Evolutionary conservation across 371 early-diverging fungal species (phyloP), one percentile per base, ranked within the genome.

Genomic region (Dipsacomyces acuminosporus): DNA sequence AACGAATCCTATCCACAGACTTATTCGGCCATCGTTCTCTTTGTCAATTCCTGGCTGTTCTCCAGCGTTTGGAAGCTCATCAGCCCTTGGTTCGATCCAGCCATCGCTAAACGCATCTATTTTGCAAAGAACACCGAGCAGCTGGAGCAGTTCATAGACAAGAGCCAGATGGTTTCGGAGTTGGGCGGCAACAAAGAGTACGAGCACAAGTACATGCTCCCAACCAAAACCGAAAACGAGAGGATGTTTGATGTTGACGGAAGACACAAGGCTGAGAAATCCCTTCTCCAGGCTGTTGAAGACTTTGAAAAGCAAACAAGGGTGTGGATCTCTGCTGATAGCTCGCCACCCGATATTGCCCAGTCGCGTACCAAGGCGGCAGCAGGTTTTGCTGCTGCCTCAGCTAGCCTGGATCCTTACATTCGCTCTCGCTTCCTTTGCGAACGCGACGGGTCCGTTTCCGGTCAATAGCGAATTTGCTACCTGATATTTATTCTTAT

Each of bases 1-100:
- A 84, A 89, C 70, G 81, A 81, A n/a, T 84, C 88, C 54, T 93
- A 93, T 52, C 94, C 94, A 30, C 91, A 93, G 56, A 78, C 59
- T 15, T 73, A 91, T 9, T 84, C 85, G 15, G 58, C 65, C 1
- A 76, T 80, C 14, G 54, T 85, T 21, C 77, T 91, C 26, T 83
- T 85, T 51, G 84, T 83, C 54, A 88, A 90, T 3, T 91, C 93
- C 20, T 85, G 88, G 81, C 78, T 91, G 41, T 93, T 91, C 59
- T 76, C 81, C 51, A 84, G 89, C 53, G 14, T 63, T 14, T 72
- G 72, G 72, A 62, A 40, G 34, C 36, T 88, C 56, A 81, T 89
- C 41, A 78, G 81, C 17, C 83, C 87, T 17, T 73, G 85, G 71
- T 72, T 93, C 24, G 94, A 93, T 67, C 93, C 94, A n/a, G 86